Evolutionary conservation across 164 flowering plant species (phyloP).

Genomic region (Kingdonia uniflora): DNA sequence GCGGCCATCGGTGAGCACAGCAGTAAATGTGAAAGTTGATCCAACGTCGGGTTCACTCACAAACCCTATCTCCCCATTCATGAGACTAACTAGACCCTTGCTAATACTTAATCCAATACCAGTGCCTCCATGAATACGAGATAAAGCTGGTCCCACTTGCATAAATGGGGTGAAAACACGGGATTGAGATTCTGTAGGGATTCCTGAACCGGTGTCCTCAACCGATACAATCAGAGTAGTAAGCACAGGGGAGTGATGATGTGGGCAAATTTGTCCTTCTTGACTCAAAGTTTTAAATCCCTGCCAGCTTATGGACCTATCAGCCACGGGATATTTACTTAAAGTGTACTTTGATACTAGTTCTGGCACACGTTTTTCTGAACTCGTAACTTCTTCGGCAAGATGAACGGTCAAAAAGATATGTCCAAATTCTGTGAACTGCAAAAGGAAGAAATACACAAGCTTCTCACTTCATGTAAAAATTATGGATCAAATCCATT

Average conservation of each 20-base stretch:
- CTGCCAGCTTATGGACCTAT: conserved; percentile 64
- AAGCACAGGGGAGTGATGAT: conserved; percentile 27
- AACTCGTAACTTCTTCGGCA: conserved; percentile 59
- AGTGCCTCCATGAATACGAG: conserved; percentile 86
- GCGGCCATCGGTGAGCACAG: conserved; percentile 40
- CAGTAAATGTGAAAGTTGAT: conserved; percentile 85
- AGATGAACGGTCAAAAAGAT: conserved; percentile 79
- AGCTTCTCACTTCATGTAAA: too few species aligned
- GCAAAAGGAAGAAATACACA: conserved; percentile 11
- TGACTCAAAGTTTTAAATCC: conserved; percentile 43
- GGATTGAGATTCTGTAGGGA: conserved; percentile 75
- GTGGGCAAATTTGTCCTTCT: conserved; percentile 23
- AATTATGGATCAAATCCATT: too few species aligned
- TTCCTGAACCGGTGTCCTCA: conserved; percentile 93
- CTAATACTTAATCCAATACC: conserved; percentile 96
- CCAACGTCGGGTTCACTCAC: conserved; percentile 70
- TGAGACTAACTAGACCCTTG: conserved; percentile 82
- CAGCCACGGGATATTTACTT: conserved; percentile 82
- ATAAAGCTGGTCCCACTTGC: conserved; percentile 84
- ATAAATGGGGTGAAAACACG: conserved; percentile 88
- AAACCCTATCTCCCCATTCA: conserved; percentile 95
- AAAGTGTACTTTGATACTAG: conserved; percentile 41
- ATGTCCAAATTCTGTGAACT: conserved; percentile 96
- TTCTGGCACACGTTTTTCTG: conserved; percentile 40
- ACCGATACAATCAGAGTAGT: conserved; percentile 70